Evolutionary conservation across 106 monocot species (phyloP).

Genomic region (Dendrobium huoshanense): DNA sequence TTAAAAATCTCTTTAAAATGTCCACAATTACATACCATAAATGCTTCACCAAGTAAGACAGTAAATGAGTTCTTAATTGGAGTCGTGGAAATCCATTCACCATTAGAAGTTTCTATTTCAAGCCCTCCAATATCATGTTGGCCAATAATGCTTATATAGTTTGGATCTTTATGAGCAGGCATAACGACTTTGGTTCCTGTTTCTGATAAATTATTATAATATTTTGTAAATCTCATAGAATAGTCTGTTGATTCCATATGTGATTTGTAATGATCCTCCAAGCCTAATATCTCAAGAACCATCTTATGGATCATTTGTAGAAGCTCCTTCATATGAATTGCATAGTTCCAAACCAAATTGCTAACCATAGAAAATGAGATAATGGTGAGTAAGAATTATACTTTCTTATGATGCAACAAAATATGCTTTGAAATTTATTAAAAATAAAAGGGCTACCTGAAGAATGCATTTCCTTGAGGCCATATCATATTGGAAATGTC

Average conservation of each 20-base stretch:
- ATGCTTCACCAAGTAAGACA: conserved; percentile 7
- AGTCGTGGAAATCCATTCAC: neutral
- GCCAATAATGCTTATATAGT: neutral
- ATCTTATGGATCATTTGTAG: no score
- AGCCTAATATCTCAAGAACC: neutral
- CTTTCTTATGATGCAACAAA: no score
- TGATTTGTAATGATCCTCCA: neutral
- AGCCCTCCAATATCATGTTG: neutral
- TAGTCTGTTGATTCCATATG: neutral
- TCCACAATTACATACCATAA: neutral
- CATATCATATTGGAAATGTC: no score
- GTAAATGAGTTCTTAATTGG: neutral
- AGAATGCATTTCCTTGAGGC: neutral
- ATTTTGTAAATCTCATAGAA: neutral
- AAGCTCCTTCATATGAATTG: no score
- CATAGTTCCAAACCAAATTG: neutral
- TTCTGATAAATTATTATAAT: neutral
- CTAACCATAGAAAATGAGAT: neutral
- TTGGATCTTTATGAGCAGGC: neutral
- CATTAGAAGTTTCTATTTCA: neutral
- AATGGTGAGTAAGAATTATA: neutral
- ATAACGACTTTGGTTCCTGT: neutral
- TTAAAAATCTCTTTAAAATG: neutral
- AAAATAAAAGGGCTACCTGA: neutral
- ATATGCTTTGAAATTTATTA: neutral